Evolutionary conservation across 495 filamentous ascomycete species (phyloP).

Genomic region (Xylaria longipes): DNA sequence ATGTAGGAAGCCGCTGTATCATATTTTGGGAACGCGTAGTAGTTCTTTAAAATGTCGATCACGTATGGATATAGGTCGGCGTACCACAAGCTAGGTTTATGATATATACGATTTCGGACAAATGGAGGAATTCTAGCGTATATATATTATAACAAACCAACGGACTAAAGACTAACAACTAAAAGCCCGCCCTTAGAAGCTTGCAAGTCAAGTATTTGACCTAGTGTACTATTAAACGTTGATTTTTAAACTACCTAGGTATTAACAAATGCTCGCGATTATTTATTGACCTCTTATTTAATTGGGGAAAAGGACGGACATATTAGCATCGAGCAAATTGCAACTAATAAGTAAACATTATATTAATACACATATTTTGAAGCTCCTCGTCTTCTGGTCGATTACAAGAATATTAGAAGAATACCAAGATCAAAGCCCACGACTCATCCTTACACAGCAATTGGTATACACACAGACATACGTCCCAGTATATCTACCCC

Average conservation of each 20-base stretch:
- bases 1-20: too few species aligned
- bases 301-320: not conserved
- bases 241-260: too few species aligned
- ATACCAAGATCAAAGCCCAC: not conserved
- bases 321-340: not conserved
- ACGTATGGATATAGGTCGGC: too few species aligned
- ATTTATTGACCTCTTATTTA: not conserved
- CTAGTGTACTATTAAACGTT: not conserved
- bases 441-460: not conserved
- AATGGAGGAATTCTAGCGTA: not conserved
- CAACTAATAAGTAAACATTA: not conserved
- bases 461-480: not conserved
- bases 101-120: not conserved
- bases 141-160: too few species aligned
- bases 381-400: not conserved
- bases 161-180: too few species aligned
- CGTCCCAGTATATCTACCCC: not conserved
- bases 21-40: too few species aligned
- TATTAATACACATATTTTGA: not conserved
- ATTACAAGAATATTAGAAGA: conserved; percentile 8
- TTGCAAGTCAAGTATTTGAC: too few species aligned
- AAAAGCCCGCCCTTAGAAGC: too few species aligned
- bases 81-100: too few species aligned
- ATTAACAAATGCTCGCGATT: too few species aligned
- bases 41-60: too few species aligned